Evolutionary conservation across 2,329 filamentous ascomycete species (phyloP).

Genomic region (Triangularia verruculosa): DNA sequence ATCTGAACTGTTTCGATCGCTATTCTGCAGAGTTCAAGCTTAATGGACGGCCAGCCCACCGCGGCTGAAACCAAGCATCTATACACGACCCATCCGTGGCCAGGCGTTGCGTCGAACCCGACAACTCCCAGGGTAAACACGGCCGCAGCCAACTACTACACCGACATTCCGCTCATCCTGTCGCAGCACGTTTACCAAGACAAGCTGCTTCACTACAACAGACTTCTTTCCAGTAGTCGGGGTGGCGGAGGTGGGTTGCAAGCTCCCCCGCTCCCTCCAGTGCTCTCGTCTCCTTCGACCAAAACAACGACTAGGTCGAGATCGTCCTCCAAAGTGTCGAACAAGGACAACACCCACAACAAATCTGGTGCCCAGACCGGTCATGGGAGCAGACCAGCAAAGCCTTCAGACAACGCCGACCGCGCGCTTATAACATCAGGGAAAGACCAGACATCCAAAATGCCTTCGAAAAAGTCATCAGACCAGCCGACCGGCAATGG

Average conservation of each 20-base stretch:
- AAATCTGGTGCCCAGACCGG: constrained; percentile 52
- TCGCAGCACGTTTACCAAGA: constrained; percentile 61
- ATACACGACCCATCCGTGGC: constrained; percentile 44
- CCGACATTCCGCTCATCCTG: constrained; percentile 56
- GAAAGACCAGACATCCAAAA: constrained; percentile 52
- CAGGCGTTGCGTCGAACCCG: constrained; percentile 32
- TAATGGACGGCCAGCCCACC: constrained; percentile 52
- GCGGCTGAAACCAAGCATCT: constrained; percentile 49
- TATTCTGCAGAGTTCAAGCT: constrained; percentile 26
- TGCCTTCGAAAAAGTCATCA: constrained; percentile 37
- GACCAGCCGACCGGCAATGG: constrained; percentile 15
- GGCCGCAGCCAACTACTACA: constrained; percentile 32
- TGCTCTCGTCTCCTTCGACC: constrained; percentile 54
- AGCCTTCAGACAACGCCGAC: constrained; percentile 57
- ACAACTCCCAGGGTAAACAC: constrained; percentile 33
- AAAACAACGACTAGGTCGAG: constrained; percentile 56
- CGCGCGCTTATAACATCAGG: constrained; percentile 57
- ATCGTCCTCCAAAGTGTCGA: constrained; percentile 59
- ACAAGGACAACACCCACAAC: constrained; percentile 47
- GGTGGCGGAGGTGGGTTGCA: constrained; percentile 53
- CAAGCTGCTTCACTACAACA: constrained; percentile 64
- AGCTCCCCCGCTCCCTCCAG: constrained; percentile 52
- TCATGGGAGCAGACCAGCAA: constrained; percentile 63
- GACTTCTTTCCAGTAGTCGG: constrained; percentile 57
- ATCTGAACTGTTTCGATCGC: constrained; percentile 5